phyloP scores from a whole-genome alignment of 768 basidiomycete species.

The Lactarius psammicola region DNA sequence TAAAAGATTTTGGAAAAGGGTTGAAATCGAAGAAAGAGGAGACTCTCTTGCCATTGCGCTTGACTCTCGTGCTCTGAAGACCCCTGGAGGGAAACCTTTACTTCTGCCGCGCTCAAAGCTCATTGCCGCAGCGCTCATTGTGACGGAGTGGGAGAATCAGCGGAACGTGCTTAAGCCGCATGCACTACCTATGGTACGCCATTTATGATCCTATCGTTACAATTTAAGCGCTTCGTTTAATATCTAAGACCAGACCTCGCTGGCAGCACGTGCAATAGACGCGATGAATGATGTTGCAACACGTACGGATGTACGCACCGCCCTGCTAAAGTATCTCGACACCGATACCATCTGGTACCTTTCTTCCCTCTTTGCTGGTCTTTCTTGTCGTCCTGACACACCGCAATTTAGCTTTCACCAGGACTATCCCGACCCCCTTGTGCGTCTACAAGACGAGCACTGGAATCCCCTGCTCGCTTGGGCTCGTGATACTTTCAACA shows the following conservation, averaged over 20 bases:
- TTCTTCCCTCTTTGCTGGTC: slow-evolving; percentile 3
- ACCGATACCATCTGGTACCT: slow-evolving; percentile 90
- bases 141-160: slow-evolving; percentile 97
- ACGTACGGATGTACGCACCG: slow-evolving; percentile 59
- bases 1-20: slow-evolving; percentile 93
- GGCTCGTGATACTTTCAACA: slow-evolving; percentile 62
- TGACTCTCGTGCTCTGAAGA: slow-evolving; percentile 83
- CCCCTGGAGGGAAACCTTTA: slow-evolving; percentile 77
- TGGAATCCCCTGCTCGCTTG: slow-evolving; percentile 90
- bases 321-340: slow-evolving; percentile 81
- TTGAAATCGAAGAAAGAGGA: slow-evolving; percentile 63
- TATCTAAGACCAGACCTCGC: slow-evolving; percentile 63
- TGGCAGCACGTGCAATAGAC: slow-evolving; percentile 89
- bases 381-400: slow-evolving; percentile 2
- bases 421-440: slow-evolving; percentile 71
- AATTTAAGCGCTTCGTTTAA: slow-evolving; percentile 19
- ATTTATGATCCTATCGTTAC: background rate
- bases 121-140: slow-evolving; percentile 80
- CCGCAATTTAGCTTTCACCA: slow-evolving; percentile 67
- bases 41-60: slow-evolving; percentile 63
- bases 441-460: slow-evolving; percentile 71
- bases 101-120: slow-evolving; percentile 66
- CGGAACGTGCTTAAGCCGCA: slow-evolving; percentile 81
- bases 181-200: slow-evolving; percentile 81
- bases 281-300: slow-evolving; percentile 56